Conservation (phyloP, 352 stramenopile genomes). For the Phytophthora agathidicida region DNA sequence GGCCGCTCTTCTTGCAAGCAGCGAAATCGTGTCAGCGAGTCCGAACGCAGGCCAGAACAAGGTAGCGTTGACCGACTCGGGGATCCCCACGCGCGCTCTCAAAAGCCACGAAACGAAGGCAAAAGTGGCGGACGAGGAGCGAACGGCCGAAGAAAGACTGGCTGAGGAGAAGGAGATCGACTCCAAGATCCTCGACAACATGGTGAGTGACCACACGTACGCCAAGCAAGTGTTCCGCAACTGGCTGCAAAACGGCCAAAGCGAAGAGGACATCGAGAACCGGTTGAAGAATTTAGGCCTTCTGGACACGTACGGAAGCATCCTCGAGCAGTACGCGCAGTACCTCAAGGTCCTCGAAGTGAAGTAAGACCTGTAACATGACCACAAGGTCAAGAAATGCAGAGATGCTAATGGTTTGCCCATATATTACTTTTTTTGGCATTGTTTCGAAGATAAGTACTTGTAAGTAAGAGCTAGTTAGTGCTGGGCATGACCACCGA, state of each 20-base stretch:
- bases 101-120: constrained; percentile 1
- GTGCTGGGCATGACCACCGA: neutral
- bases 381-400: neutral
- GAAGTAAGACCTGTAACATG: constrained; percentile 9
- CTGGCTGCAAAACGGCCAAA: constrained; percentile 27
- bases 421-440: constrained; percentile 25
- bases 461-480: too few species aligned
- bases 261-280: constrained; percentile 22
- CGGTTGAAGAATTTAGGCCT: constrained; percentile 2
- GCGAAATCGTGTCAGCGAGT: neutral
- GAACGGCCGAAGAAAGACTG: neutral
- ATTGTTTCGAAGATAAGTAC: constrained; percentile 18
- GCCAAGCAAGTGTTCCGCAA: constrained; percentile 19
- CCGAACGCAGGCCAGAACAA: neutral
- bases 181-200: constrained; percentile 14
- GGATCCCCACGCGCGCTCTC: neutral
- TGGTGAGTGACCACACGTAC: constrained; percentile 16
- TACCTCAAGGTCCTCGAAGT: constrained; percentile 14
- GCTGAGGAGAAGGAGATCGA: constrained; percentile 3
- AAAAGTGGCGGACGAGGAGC: neutral
- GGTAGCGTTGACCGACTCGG: neutral
- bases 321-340: constrained; percentile 22
- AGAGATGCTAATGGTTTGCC: too few species aligned
- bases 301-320: constrained; percentile 10
- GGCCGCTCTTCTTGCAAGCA: constrained; percentile 4